Percentiles rank a stretch among this genome's conserved stretches.
phyloP scores from a whole-genome alignment of 768 basidiomycete genomes.

The Kwoniella mangroviensis region DNA sequence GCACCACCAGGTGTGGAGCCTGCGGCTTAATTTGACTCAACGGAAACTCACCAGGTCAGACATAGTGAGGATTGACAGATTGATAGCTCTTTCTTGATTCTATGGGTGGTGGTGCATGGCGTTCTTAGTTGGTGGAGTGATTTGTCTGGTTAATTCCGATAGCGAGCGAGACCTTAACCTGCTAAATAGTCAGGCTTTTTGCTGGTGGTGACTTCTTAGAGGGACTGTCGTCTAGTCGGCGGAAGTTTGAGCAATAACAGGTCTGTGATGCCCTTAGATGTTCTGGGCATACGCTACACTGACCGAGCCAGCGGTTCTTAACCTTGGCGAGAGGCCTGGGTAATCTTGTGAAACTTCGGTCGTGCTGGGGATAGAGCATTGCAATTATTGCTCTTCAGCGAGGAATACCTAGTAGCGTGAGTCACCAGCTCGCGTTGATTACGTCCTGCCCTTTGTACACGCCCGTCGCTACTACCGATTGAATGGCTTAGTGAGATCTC shows the following conservation, averaged over 20 bases:
- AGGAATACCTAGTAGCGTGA: constrained; percentile 87
- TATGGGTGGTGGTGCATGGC: constrained; percentile 88
- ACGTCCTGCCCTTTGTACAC: constrained; percentile 90
- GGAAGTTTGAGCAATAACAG: constrained; percentile 90
- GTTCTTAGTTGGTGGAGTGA: constrained; percentile 88
- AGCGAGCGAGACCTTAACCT: constrained; percentile 92
- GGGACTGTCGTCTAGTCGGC: constrained; percentile 80
- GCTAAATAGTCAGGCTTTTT: constrained; percentile 83
- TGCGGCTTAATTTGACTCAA: constrained; percentile 85
- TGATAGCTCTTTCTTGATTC: constrained; percentile 83
- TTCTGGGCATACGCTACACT: constrained; percentile 88
- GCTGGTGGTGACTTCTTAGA: constrained; percentile 82
- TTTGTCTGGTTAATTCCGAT: constrained; percentile 97
- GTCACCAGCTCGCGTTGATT: constrained; percentile 88
- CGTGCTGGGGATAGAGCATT: constrained; percentile 87
- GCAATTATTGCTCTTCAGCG: constrained; percentile 91
- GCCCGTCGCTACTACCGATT: constrained; percentile 90
- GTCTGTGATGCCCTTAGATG: constrained; percentile 90
- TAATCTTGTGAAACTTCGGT: constrained; percentile 80
- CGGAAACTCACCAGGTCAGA: constrained; percentile 78
- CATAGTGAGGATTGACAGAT: constrained; percentile 77
- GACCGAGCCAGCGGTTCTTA: constrained; percentile 80
- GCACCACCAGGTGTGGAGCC: constrained; percentile 78
- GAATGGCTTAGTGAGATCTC: constrained; percentile 88
- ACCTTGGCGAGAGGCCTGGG: constrained; percentile 75